These are phyloP conservation scores for Didymella glomerata DNA, from an alignment of 2,329 filamentous ascomycete species.

Conservation along the genomic window DNA sequence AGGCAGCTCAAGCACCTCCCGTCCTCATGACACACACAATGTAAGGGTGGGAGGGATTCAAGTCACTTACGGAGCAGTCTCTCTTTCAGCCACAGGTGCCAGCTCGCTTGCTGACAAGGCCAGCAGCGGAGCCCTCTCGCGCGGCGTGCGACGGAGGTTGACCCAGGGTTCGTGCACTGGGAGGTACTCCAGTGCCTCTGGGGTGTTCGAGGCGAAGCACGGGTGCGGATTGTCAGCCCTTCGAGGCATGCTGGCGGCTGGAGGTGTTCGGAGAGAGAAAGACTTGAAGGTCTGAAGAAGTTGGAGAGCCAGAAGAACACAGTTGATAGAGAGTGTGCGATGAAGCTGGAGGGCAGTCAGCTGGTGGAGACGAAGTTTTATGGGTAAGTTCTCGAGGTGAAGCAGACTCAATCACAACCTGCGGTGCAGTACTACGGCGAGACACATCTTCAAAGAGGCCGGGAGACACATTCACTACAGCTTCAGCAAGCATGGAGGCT, in stretches of 20 bases:
- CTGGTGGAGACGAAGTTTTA: too few species aligned
- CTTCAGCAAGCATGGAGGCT: too few species aligned
- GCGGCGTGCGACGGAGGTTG: neutral
- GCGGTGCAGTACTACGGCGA: too few species aligned
- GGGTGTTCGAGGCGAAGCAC: neutral
- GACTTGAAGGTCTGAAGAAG: too few species aligned
- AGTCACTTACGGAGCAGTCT: neutral
- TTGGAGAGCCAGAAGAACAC: too few species aligned
- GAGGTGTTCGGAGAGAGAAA: neutral
- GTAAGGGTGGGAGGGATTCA: neutral
- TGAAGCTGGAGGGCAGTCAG: too few species aligned
- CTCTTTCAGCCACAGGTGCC: neutral
- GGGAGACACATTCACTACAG: too few species aligned
- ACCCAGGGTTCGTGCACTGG: neutral
- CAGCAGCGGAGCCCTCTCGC: neutral
- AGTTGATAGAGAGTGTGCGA: too few species aligned
- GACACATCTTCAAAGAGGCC: too few species aligned
- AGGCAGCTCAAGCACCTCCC: neutral
- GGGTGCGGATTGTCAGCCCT: neutral
- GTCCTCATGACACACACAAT: neutral
- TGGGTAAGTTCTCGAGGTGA: too few species aligned
- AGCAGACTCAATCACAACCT: too few species aligned
- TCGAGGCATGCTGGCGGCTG: neutral
- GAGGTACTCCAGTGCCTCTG: neutral
- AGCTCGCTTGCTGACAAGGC: neutral